Evolutionary conservation across 352 stramenopile species (phyloP).

Genomic region (Phytophthora megakarya): DNA sequence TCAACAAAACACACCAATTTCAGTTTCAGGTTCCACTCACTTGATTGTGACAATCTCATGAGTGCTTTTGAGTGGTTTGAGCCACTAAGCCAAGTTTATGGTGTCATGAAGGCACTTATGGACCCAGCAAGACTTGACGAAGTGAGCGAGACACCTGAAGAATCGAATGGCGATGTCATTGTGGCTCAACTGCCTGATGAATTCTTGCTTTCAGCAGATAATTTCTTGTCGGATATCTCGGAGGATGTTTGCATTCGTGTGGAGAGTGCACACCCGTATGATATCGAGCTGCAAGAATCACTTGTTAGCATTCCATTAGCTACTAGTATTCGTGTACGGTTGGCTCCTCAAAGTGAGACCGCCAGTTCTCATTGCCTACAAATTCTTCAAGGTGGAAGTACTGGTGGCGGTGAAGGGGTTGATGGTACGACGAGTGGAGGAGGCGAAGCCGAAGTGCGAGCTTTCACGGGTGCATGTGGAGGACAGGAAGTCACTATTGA

Average conservation of each 20-base stretch:
- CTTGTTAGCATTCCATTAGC: conserved; percentile 83
- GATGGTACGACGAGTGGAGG: conserved; percentile 64
- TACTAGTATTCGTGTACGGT: conserved; percentile 82
- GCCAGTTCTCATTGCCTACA: conserved; percentile 88
- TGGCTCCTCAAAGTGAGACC: conserved; percentile 78
- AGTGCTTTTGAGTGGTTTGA: conserved; percentile 89
- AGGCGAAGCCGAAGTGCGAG: conserved; percentile 78
- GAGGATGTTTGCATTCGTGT: conserved; percentile 84
- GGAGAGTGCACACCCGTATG: conserved; percentile 81
- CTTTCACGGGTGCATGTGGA: conserved; percentile 84
- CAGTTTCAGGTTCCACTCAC: conserved; percentile 78
- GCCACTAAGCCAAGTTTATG: conserved; percentile 83
- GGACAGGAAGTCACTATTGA: conserved; percentile 88
- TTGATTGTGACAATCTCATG: conserved; percentile 88
- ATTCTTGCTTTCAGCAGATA: conserved; percentile 89
- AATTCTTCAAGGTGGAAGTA: conserved; percentile 76
- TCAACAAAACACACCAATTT: conserved; percentile 56
- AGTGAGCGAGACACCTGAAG: conserved; percentile 3
- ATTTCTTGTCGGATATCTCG: conserved; percentile 86
- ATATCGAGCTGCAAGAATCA: conserved; percentile 80
- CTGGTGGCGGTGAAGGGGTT: conserved; percentile 34
- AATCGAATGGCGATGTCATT: neutral
- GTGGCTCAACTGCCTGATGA: conserved; percentile 63
- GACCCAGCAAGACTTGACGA: conserved; percentile 42
- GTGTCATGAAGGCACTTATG: conserved; percentile 84